Evolutionary conservation across 2,329 filamentous ascomycete genomes (phyloP), one percentile per base, ranked within the genome.

Genomic region (Aspergillus sclerotialis): DNA sequence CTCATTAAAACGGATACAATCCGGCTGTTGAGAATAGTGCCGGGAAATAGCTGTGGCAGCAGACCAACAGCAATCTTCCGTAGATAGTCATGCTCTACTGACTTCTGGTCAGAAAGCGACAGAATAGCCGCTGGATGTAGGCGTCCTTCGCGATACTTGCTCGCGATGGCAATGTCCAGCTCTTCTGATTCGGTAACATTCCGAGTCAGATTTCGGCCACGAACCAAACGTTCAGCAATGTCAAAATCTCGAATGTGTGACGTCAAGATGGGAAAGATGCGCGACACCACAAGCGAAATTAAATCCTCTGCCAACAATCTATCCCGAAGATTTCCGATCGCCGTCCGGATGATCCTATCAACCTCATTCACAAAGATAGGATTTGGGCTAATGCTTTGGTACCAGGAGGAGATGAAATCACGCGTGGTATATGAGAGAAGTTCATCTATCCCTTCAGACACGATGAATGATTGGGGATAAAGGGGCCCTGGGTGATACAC

Each of bases 171-270:
- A 46, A 94, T 70, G 60, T 96, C 89, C 50, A 98, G 69, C 70
- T 98, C 92, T 55, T 95, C 90, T 1, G 89, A 94, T 64, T 98
- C 92, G 3, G 93, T 96, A 36, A 98, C 80, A 45, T 82, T 88
- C 33, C 86, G 79, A 49, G 88, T 92, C 37, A 96, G 69, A 60
- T 94, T 86, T 56, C 80, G 84, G 9, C 93, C 93, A 35, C 90
- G 77, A 8, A 98, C 85, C 7, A 79, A 75, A 37, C 83, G 77
- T 65, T 98, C 92, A 1, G 92, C 92, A 45, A 92, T 80, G 58
- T 89, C 86, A 49, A 94, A 94, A 46, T 94, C 86, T 46, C 78
- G 84, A 50, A 98, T 78, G 61, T 98, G 92, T 7, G 78, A 73
- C 18, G 90, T 96, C 46, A 98, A 60, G 38, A 96, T 79, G 9